These are phyloP conservation scores for Ceratopteris richardii DNA, from an alignment of 75 land plant genomes.

Conservation along the genomic window DNA sequence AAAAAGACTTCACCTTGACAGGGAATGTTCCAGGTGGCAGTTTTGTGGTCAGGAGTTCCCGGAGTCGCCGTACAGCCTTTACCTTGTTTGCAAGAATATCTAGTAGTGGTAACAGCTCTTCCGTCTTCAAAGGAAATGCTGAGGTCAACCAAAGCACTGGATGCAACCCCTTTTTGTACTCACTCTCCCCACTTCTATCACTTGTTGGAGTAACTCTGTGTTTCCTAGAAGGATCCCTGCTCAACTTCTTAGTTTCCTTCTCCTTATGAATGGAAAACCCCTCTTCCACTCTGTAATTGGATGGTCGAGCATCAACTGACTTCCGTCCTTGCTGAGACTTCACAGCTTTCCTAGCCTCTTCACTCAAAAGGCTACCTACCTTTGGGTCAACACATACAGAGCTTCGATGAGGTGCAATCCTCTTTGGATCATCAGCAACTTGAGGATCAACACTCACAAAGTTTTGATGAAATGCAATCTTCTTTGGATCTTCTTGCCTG, in stretches of 20 bases:
- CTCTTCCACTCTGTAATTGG: slow-evolving; percentile 28
- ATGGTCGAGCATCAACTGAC: slow-evolving; percentile 22
- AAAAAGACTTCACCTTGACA: slow-evolving; percentile 80
- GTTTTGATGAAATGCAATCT: not conserved
- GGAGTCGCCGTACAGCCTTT: slow-evolving; percentile 59
- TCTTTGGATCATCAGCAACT: not conserved
- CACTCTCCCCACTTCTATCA: slow-evolving; percentile 29
- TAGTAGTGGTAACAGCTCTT: slow-evolving; percentile 65
- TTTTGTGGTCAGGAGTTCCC: slow-evolving; percentile 78
- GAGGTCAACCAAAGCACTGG: slow-evolving; percentile 71
- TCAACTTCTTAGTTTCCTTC: slow-evolving; percentile 1
- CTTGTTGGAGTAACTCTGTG: not conserved
- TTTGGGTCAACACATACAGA: not conserved
- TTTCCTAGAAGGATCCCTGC: not conserved
- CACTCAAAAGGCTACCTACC: not conserved
- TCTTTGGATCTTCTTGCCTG: not conserved
- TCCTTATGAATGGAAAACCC: slow-evolving; percentile 5
- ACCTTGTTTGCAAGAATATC: slow-evolving; percentile 72
- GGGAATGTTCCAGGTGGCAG: slow-evolving; percentile 83
- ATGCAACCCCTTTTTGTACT: slow-evolving; percentile 47
- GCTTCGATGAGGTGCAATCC: not conserved
- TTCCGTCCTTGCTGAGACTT: slow-evolving; percentile 19
- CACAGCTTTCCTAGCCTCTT: slow-evolving; percentile 42
- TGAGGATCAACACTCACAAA: not conserved
- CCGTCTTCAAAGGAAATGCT: slow-evolving; percentile 66